Conservation (phyloP, 352 stramenopile species). For the Globisporangium recalcitrans region DNA sequence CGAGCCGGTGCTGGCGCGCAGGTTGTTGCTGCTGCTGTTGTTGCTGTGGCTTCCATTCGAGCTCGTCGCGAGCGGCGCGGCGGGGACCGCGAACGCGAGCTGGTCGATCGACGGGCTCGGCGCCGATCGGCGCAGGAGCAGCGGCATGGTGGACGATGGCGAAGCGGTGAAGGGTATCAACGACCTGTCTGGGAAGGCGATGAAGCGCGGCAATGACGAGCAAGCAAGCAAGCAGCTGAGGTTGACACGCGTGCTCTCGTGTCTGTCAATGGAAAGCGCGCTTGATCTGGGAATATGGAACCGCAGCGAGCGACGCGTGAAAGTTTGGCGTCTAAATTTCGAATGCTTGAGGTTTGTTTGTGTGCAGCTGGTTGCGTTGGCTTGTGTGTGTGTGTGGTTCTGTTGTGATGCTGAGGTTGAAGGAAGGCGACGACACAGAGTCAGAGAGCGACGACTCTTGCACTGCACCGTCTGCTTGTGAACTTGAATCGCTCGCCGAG, state of each 20-base stretch:
- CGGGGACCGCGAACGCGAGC: conserved; percentile 45
- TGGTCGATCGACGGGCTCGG: conserved; percentile 70
- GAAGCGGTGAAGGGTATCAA: background rate
- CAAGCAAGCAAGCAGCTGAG: background rate
- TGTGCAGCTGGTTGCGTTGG: background rate
- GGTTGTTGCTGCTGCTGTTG: conserved; percentile 3
- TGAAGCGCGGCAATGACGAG: background rate
- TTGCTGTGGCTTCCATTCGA: background rate
- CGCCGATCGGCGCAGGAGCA: conserved; percentile 57
- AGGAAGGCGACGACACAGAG: background rate
- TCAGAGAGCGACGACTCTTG: background rate
- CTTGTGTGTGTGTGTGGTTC: too few species aligned
- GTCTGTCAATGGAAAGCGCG: background rate
- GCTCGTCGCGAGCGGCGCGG: conserved; percentile 22
- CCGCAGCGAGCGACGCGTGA: background rate
- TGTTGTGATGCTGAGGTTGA: background rate
- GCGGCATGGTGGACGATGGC: conserved; percentile 60
- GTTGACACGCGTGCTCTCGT: background rate
- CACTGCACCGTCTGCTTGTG: background rate
- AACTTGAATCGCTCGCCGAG: too few species aligned
- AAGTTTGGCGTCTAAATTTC: conserved; percentile 10
- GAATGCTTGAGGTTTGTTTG: conserved; percentile 7
- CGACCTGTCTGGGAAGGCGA: conserved; percentile 4
- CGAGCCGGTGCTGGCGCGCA: conserved; percentile 10
- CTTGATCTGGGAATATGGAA: conserved; percentile 10